Percentiles rank a stretch among this genome's conserved stretches.
Evolutionary conservation across 108 stramenopile genomes (phyloP).

Genomic region (Skeletonema menzelii): DNA sequence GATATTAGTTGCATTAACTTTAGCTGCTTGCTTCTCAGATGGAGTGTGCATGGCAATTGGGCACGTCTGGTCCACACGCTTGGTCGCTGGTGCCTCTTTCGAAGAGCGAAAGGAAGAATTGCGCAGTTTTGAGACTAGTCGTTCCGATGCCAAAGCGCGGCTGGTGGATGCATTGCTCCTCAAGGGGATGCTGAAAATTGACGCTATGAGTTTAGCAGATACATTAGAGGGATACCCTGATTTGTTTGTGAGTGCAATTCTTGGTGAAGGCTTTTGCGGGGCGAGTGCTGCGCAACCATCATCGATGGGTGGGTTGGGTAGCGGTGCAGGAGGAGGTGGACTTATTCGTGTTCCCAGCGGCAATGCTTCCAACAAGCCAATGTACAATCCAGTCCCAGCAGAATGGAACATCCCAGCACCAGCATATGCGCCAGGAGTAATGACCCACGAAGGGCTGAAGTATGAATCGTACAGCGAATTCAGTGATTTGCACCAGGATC

Average conservation of each 20-base stretch:
- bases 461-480: slow-evolving; percentile 33
- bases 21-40: slow-evolving; percentile 68
- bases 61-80: slow-evolving; percentile 73
- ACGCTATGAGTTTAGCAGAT: slow-evolving; percentile 86
- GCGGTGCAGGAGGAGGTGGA: slow-evolving; percentile 19
- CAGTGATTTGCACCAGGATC: slow-evolving; percentile 34
- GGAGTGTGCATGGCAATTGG: slow-evolving; percentile 79
- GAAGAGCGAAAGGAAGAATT: slow-evolving; percentile 52
- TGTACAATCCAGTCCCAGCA: background rate
- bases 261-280: slow-evolving; percentile 50
- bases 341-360: slow-evolving; percentile 27
- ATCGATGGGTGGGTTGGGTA: slow-evolving; percentile 2
- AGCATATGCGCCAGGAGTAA: slow-evolving; percentile 17
- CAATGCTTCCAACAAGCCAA: background rate
- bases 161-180: slow-evolving; percentile 66
- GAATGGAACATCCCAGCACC: slow-evolving; percentile 27
- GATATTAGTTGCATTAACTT: slow-evolving; percentile 52
- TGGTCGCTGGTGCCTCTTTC: slow-evolving; percentile 37
- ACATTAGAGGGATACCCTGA: slow-evolving; percentile 86
- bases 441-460: slow-evolving; percentile 11
- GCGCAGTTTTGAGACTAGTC: slow-evolving; percentile 40
- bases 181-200: slow-evolving; percentile 82
- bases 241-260: slow-evolving; percentile 68
- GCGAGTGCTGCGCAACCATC: background rate
- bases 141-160: slow-evolving; percentile 63